Base-by-base conservation (phyloP, 169 alveolate genomes). In the Plasmodium gallinaceum region DNA sequence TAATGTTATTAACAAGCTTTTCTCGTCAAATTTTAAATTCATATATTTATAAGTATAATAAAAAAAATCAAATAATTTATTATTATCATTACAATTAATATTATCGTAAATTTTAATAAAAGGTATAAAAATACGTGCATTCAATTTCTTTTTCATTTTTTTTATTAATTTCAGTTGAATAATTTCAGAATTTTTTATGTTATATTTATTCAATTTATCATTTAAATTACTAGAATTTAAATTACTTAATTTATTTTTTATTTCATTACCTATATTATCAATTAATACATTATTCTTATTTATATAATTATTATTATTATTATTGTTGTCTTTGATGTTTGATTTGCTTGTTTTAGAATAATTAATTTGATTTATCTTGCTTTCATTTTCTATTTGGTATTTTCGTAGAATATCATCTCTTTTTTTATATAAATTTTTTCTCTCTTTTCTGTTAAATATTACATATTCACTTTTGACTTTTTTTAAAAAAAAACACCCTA, bases 101-200 rank as follows among this genome's bases (percentile, higher is more conserved):
- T 10, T 42, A 9, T 76, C 42, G 45, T 20, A 48, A 18, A 76
- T 22, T 24, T 43, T 64, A 20, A 78, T 48, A 43, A 78, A 58
- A 2, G 89, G 89, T 22, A 78, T 57, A 24, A 78, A 70, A 14
- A 78, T 20, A 12, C 89, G 24, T 12, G 89, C 72, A 5, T 16
- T 22, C n/a, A 78, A 20, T 58, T 78, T 54, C 22, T 26, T 64
- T 70, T 78, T 78, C 89, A 78, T 32, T 57, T 69, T 78, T 24
- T 37, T 51, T 64, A 78, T 78, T 37, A 78, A 43, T 57, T 58
- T 78, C 45, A 78, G 64, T 69, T 64, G 70, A 3, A 52, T 78
- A 16, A 14, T 12, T 43, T 66, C 69, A 4, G 74, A 64, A 24
- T 24, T 57, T 51, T 37, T 52, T 32, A 69, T 18, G 22, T 2